A percentile compares a stretch with the other conserved stretches of the same genome.
These are phyloP conservation scores for Thalassiosira hispida DNA, from an alignment of 352 stramenopile species.

Conservation along the genomic window DNA sequence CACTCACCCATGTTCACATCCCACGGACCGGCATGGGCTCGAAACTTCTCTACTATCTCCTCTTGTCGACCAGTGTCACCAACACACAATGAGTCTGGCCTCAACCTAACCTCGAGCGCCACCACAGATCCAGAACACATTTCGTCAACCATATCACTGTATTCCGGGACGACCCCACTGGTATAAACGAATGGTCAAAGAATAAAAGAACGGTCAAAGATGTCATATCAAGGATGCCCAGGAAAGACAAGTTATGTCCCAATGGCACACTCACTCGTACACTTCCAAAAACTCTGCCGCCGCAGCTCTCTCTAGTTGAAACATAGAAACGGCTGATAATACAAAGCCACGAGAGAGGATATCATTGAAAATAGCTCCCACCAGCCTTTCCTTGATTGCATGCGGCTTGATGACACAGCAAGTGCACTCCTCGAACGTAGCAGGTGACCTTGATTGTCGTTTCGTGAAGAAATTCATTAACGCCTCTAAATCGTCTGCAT, in stretches of 20 bases:
- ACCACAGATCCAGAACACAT: constrained; percentile 90
- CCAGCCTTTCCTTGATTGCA: constrained; percentile 88
- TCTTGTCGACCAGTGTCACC: constrained; percentile 5
- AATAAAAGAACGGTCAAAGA: too few species aligned
- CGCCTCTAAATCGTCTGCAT: constrained; percentile 24
- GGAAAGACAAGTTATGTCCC: too few species aligned
- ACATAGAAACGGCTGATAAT: constrained; percentile 90
- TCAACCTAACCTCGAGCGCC: constrained; percentile 88
- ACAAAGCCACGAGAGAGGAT: constrained; percentile 85
- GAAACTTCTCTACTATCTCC: constrained; percentile 37
- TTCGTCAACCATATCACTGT: constrained; percentile 89
- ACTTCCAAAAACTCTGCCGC: constrained; percentile 92
- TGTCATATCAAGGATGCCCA: too few species aligned
- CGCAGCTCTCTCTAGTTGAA: constrained; percentile 88
- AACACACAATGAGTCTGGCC: constrained; percentile 4
- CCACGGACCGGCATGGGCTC: constrained; percentile 44
- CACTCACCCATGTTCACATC: constrained; percentile 69
- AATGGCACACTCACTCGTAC: too few species aligned
- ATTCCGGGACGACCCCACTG: constrained; percentile 90
- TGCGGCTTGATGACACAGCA: constrained; percentile 93
- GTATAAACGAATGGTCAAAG: too few species aligned
- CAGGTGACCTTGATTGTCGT: constrained; percentile 17
- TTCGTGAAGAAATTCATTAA: constrained; percentile 47
- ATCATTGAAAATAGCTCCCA: constrained; percentile 87
- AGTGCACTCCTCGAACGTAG: constrained; percentile 84